Evolutionary conservation across 441 rosid species (phyloP), one percentile per base, ranked within the genome.

Genomic region (Dalechampia spathulata): DNA sequence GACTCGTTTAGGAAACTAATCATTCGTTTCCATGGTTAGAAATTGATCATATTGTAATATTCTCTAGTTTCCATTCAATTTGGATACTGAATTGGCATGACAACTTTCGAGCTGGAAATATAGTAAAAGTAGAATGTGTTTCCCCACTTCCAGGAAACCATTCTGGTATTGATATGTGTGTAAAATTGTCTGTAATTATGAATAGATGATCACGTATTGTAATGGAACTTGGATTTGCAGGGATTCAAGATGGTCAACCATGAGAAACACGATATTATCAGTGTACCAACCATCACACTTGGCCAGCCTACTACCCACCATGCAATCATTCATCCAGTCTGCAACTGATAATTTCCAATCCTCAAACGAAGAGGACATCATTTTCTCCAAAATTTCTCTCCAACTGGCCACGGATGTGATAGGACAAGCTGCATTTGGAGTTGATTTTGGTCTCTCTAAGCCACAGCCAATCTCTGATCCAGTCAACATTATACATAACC

Each of bases 261-360:
- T 92, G 98, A 68, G 96, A 63, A 88, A 88, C 83, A 70, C 96
- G 2, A 83, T 92, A 38, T 26, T 86, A 36, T 92, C 96, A 37
- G 83, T 92, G 30, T 88, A 88, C 75, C 98, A 92, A 57, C 94
- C 98, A 52, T 92, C 98, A n/a, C 81, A 92, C 67, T 72, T 92
- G 4, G 78, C 88, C 0, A 78, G 91, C 68, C 81, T 92, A 21
- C 62, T 92, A 23, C 96, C 98, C 21, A 83, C 85, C 42, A 85
- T 88, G 91, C 92, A 86, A 43, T 68, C 65, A 27, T 80, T 72
- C 74, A 78, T 92, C 34, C 85, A 78, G 41, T 71, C 78, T 22
- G 88, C 95, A 10, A 80, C 88, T 27, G 72, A 70, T 30, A 73
- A 74, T 60, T 82, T 92, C 45, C 67, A 68, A 6, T 66, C 77